A percentile compares a stretch with the other conserved stretches of the same genome.
Conservation (phyloP, 768 basidiomycete genomes). For the Hygrophorus russula region DNA sequence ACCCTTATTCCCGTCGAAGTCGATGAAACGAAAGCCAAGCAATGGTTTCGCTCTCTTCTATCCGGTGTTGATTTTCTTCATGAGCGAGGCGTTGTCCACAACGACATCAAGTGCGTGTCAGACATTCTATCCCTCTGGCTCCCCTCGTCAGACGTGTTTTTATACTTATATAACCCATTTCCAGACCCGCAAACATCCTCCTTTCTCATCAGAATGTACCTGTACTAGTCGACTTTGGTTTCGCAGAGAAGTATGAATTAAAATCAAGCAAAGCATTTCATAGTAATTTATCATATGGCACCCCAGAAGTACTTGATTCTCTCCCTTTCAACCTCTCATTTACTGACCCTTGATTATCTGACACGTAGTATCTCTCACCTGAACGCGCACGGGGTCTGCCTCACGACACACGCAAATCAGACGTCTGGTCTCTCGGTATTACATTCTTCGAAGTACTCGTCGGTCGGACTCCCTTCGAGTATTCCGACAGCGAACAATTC, state of each 20-base stretch:
- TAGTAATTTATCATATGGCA: conserved; percentile 80
- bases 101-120: conserved; percentile 90
- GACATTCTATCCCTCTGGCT: not conserved
- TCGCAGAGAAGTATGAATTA: conserved; percentile 78
- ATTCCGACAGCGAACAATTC: conserved; percentile 70
- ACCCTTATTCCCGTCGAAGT: conserved; percentile 83
- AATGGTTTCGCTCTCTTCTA: conserved; percentile 76
- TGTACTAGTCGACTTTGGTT: conserved; percentile 93
- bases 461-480: conserved; percentile 88
- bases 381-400: conserved; percentile 80
- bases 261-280: conserved; percentile 57
- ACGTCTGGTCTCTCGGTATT: conserved; percentile 76
- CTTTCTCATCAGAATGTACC: conserved; percentile 69
- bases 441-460: conserved; percentile 92
- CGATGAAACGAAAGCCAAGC: conserved; percentile 60
- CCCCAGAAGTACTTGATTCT: conserved; percentile 59
- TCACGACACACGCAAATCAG: conserved; percentile 92
- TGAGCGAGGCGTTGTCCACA: conserved; percentile 75
- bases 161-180: conserved; percentile 2
- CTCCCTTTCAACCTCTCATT: conserved; percentile 2
- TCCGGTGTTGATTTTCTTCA: conserved; percentile 82
- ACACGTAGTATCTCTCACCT: conserved; percentile 76
- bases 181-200: conserved; percentile 87
- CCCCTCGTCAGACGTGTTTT: conserved; percentile 2
- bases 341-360: not conserved